These are phyloP conservation scores for Phytophthora sp. DNA, from an alignment of 352 stramenopile genomes.

Conservation along the genomic window DNA sequence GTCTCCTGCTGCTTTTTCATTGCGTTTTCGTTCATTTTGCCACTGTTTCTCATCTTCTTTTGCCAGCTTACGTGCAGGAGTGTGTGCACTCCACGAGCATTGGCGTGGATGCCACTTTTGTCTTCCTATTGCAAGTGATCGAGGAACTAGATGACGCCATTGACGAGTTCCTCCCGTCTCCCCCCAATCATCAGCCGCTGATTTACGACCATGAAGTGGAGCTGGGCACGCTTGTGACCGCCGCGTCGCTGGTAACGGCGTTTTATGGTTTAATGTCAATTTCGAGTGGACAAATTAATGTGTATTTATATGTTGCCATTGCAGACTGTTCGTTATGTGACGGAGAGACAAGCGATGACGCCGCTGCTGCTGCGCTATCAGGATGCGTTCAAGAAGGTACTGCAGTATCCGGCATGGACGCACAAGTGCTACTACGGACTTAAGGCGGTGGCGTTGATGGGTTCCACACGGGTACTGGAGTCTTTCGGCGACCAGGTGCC, in stretches of 20 bases:
- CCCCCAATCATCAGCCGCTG: slow-evolving; percentile 34
- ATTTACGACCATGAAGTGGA: slow-evolving; percentile 69
- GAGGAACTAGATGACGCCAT: slow-evolving; percentile 68
- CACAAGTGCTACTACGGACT: slow-evolving; percentile 34
- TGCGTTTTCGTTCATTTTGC: slow-evolving; percentile 2
- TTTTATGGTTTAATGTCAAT: too few species aligned
- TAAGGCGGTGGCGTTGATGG: slow-evolving; percentile 75
- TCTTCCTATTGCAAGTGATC: slow-evolving; percentile 71
- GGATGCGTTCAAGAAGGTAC: slow-evolving; percentile 53
- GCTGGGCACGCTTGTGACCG: slow-evolving; percentile 71
- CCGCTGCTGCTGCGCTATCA: slow-evolving; percentile 60
- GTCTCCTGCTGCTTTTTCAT: neutral
- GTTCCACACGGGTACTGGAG: slow-evolving; percentile 64
- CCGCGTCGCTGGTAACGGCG: slow-evolving; percentile 52
- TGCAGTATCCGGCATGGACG: slow-evolving; percentile 59
- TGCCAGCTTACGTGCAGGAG: slow-evolving; percentile 69
- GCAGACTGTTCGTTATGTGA: slow-evolving; percentile 80
- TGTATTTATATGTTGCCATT: neutral
- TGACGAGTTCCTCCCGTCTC: slow-evolving; percentile 38
- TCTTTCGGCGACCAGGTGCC: slow-evolving; percentile 59
- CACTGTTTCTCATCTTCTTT: slow-evolving; percentile 2
- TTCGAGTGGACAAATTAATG: neutral
- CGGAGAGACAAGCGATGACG: slow-evolving; percentile 65
- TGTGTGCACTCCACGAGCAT: slow-evolving; percentile 76
- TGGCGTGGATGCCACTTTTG: slow-evolving; percentile 58